Conservation (phyloP, 2,329 filamentous ascomycete genomes). For the Cercospora sp. region DNA sequence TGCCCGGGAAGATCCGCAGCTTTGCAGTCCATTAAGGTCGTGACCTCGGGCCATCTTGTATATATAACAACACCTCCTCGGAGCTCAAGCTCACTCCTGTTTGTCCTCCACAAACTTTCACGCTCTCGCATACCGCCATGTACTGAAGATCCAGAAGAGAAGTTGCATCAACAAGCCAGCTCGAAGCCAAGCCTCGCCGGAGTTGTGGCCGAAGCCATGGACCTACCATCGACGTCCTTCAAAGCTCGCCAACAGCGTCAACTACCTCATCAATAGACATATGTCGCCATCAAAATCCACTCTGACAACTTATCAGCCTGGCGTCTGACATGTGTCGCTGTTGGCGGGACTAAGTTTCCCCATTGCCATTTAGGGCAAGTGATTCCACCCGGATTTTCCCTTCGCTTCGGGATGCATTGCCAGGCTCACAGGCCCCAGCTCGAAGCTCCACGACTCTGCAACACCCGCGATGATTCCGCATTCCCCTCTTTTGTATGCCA, state of each 20-base stretch:
- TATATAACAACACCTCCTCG: background rate
- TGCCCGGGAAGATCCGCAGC: constrained; percentile 1
- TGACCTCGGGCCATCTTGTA: background rate
- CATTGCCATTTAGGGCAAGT: background rate
- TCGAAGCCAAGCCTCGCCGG: background rate
- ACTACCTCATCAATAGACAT: background rate
- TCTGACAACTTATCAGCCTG: background rate
- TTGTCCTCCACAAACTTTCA: background rate
- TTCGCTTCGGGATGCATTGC: constrained; percentile 8
- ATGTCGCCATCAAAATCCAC: constrained; percentile 1
- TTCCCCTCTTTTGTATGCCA: constrained; percentile 13
- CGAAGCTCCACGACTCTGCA: background rate
- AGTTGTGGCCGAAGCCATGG: background rate
- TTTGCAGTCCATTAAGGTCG: constrained; percentile 11
- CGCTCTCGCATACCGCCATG: background rate
- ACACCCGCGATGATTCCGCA: constrained; percentile 15
- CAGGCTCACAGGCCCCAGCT: background rate
- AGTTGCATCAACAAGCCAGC: background rate
- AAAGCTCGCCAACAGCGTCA: background rate
- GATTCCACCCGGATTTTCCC: constrained; percentile 11
- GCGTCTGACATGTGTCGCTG: background rate
- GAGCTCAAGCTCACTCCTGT: background rate
- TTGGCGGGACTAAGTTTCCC: background rate
- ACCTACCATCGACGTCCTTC: background rate
- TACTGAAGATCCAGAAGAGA: background rate